Evolutionary conservation across 1,284 basidiomycete genomes (phyloP), one percentile per base, ranked within the genome.

Genomic region (Ceraceosorus bombacis): DNA sequence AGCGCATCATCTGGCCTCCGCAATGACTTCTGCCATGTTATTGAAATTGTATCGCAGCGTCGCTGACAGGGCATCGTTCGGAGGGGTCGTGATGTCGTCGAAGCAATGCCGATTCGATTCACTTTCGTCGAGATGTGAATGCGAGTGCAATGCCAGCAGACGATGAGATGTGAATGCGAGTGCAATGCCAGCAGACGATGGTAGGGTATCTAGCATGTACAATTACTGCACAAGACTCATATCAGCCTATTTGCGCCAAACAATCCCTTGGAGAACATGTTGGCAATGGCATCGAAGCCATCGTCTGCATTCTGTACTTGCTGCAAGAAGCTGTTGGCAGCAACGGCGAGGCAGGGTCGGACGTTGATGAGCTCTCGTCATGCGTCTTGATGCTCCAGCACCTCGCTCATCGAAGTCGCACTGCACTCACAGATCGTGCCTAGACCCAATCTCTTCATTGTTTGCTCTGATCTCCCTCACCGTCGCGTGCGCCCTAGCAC

Each of bases 401-500:
- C 27, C 7, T 36, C 15, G 15, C 46, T 5, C 38, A 53, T 58
- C 56, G 58, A 12, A 5, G 51, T 6, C 9, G 2, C 13, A 36
- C 27, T 43, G 6, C 2, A 62, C 59, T 55, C 57, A 95, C n/a
- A 92, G 73, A 58, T 92, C 90, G 74, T 95, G 92, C 65, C 90
- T 85, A 71, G 88, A 86, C 7, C 86, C 88, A 56, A 91, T 79
- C 62, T 84, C 82, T 69, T 88, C 87, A 68, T 95, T 93, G 71
- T 88, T 89, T 63, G 85, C 82, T 61, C 89, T 82, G 55, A 95
- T 87, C 72, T 95, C 91, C 41, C 88, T 85, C 40, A 96, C 87
- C 57, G 94, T 84, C n/a, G 87, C 85, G 71, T 95, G 89, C 66
- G 89, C 85, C 7, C 85, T 83, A 0, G 87, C 88, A 71, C 93